Conservation (phyloP, 495 filamentous ascomycete species). For the Podospora pseudopauciseta region DNA sequence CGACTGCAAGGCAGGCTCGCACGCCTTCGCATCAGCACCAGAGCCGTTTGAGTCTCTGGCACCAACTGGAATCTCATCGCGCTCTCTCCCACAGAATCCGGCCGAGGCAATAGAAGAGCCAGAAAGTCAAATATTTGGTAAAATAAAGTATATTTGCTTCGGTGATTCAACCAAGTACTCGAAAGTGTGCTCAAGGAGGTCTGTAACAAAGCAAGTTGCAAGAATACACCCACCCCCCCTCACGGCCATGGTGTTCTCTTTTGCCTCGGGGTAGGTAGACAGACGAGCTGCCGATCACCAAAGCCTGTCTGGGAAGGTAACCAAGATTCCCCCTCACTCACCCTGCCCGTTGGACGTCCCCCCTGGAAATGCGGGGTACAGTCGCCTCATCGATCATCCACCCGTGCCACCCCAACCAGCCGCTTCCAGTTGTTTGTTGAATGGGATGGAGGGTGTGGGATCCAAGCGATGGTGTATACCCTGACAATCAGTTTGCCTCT, state of each 20-base stretch:
- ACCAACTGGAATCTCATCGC: neutral
- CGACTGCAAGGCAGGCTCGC: neutral
- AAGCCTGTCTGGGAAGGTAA: constrained; percentile 1
- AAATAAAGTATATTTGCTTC: neutral
- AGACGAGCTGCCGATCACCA: constrained; percentile 3
- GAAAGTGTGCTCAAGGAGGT: neutral
- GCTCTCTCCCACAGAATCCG: neutral
- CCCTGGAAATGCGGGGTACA: neutral
- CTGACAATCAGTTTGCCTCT: neutral
- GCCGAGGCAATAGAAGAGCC: neutral
- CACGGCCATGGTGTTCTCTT: neutral
- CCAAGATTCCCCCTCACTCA: neutral
- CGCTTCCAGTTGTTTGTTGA: neutral
- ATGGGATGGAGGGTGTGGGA: neutral
- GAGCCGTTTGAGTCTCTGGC: neutral
- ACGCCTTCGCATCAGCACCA: neutral
- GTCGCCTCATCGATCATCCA: neutral
- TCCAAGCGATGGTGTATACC: neutral
- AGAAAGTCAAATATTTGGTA: neutral
- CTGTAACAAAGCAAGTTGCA: neutral
- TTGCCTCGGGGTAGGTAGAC: neutral
- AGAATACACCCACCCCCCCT: neutral
- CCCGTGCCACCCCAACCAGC: neutral
- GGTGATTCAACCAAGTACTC: neutral
- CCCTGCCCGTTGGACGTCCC: neutral